These are phyloP conservation scores for Geranium rotundifolium DNA, from an alignment of 345 rosid species.

Conservation along the genomic window DNA sequence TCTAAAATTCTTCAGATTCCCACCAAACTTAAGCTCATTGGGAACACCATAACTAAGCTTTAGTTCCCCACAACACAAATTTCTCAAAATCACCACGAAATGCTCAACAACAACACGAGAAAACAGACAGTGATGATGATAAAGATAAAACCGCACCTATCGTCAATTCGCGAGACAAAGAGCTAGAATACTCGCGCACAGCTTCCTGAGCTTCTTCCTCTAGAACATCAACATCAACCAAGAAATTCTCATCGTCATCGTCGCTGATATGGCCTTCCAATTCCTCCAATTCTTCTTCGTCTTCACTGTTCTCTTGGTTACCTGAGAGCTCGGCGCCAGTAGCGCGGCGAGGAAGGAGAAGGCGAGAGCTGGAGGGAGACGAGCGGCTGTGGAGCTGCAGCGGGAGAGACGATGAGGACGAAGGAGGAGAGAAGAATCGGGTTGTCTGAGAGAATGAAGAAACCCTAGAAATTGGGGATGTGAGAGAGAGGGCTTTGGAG, in stretches of 20 bases:
- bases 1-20: too few relatives aligned
- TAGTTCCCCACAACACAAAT: background rate
- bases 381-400: too few relatives aligned
- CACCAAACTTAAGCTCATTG: too few relatives aligned
- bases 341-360: slow-evolving; percentile 8
- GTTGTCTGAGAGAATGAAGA: background rate
- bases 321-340: too few relatives aligned
- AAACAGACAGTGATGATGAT: background rate
- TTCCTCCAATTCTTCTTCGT: slow-evolving; percentile 20
- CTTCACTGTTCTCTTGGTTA: background rate
- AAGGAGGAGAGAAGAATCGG: background rate
- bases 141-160: slow-evolving; percentile 27
- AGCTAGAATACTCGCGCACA: slow-evolving; percentile 41
- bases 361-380: background rate
- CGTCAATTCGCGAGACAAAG: slow-evolving; percentile 52
- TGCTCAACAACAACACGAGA: background rate
- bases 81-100: background rate
- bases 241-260: slow-evolving; percentile 13
- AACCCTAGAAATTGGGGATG: slow-evolving; percentile 10
- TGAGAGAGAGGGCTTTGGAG: slow-evolving; percentile 18
- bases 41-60: too few relatives aligned
- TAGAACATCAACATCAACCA: slow-evolving; percentile 44
- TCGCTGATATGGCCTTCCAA: slow-evolving; percentile 1
- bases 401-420: too few relatives aligned
- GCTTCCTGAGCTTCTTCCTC: slow-evolving; percentile 66